Base-by-base conservation (phyloP, 345 rosid genomes). In the Mercurialis annua region DNA sequence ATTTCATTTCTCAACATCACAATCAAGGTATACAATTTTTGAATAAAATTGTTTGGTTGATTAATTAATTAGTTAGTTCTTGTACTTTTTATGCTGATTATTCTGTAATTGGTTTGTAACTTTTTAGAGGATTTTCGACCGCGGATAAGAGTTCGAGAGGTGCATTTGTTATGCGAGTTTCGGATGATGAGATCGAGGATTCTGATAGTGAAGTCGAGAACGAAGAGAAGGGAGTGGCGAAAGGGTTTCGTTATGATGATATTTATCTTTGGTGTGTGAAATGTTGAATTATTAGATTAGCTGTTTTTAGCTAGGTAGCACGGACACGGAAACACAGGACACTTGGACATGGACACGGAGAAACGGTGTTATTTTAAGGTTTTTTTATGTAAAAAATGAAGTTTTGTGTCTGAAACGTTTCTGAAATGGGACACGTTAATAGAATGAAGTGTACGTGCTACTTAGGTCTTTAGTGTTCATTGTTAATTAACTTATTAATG, bases 151-250 rank as follows among this genome's bases (percentile, higher is more conserved):
- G 71, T 56, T 59, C 71, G 1, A 60, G 73, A 56, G 10, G 44
- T 3, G 83, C 83, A 10, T 92, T 92, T 75, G 81, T 82, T 14
- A 82, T 92, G 95, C 81, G 73, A 46, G 65, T 90, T 27, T 77
- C 83, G 1, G 89, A 86, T 40, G 84, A 85, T 66, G 95, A 90
- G 51, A 34, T 76, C 74, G 87, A 81, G 42, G 83, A 73, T 72
- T 65, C 62, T 52, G 85, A 73, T 71, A 65, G 62, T 52, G 85
- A 78, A 46, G 73, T 49, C 81, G 74, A 36, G 40, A 9, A 36
- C 5, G 40, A 36, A 36, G 40, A 36, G 4, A 36, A 9, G 9
- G 9, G 8, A 40, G 44, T 55, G 6, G 76, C 74, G 0, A 78
- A 68, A 60, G 79, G 78, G 36, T 86, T 93, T 68, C 66, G 62